These are phyloP conservation scores for Trichoderma guizhouense DNA, from an alignment of 2,329 filamentous ascomycete species.

Conservation along the genomic window DNA sequence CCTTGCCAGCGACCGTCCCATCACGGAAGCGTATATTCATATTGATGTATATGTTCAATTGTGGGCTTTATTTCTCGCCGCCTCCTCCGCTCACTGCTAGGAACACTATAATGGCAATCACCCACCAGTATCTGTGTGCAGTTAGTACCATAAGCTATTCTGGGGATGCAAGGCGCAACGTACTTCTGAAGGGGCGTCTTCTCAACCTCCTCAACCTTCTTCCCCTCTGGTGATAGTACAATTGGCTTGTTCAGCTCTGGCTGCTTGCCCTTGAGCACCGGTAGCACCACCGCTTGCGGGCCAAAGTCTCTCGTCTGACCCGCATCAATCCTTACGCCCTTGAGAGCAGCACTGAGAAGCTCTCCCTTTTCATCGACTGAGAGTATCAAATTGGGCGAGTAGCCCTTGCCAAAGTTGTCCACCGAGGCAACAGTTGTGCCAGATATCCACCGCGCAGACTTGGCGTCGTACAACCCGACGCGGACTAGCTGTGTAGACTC, in stretches of 20 bases:
- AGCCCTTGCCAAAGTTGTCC: constrained; percentile 60
- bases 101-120: constrained; percentile 52
- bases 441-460: constrained; percentile 47
- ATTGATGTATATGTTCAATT: not conserved
- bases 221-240: constrained; percentile 58
- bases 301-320: constrained; percentile 64
- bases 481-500: constrained; percentile 49
- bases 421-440: constrained; percentile 54
- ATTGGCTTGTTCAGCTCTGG: constrained; percentile 63
- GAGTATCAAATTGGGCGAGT: constrained; percentile 54
- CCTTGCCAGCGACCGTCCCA: not conserved
- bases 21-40: not conserved
- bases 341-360: constrained; percentile 49
- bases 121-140: constrained; percentile 61
- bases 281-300: constrained; percentile 53
- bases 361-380: constrained; percentile 45
- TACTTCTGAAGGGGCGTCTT: constrained; percentile 67
- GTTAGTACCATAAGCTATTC: constrained; percentile 32
- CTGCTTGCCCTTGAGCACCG: constrained; percentile 48
- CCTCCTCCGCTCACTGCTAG: constrained; percentile 52
- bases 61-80: constrained; percentile 43
- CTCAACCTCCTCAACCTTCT: constrained; percentile 53
- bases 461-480: constrained; percentile 54
- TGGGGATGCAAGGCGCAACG: constrained; percentile 27
- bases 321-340: constrained; percentile 59